Evolutionary conservation across 805 yeast species (phyloP).

Genomic region (Teunomyces kruisii): DNA sequence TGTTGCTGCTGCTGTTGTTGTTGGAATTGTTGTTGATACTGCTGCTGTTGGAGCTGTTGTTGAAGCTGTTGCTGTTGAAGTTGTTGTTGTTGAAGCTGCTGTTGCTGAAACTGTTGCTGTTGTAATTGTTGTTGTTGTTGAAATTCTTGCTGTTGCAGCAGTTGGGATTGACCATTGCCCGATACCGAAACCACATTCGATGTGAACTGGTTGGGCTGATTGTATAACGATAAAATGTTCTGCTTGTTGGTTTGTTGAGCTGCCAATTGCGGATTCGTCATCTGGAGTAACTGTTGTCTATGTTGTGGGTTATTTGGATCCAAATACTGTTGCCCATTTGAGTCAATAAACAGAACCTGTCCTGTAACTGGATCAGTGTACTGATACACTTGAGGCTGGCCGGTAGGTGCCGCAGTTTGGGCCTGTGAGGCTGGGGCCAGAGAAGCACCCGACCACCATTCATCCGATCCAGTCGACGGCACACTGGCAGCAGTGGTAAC

Average conservation of each 20-base stretch:
- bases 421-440: slow-evolving; percentile 1
- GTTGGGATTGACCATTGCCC: slow-evolving; percentile 11
- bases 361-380: slow-evolving; percentile 75
- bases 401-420: slow-evolving; percentile 13
- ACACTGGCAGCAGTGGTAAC: slow-evolving; percentile 17
- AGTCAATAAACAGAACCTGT: slow-evolving; percentile 62
- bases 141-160: slow-evolving; percentile 8
- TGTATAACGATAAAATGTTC: slow-evolving; percentile 41
- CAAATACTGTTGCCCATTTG: slow-evolving; percentile 62
- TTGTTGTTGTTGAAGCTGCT: slow-evolving; percentile 5
- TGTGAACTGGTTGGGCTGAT: slow-evolving; percentile 32
- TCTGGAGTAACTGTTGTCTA: slow-evolving; percentile 35
- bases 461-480: slow-evolving; percentile 14
- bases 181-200: slow-evolving; percentile 28
- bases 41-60: slow-evolving; percentile 11
- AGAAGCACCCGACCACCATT: slow-evolving; percentile 29
- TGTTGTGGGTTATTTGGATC: slow-evolving; percentile 48
- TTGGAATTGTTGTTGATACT: slow-evolving; percentile 10
- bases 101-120: slow-evolving; percentile 7
- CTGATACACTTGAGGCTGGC: slow-evolving; percentile 57
- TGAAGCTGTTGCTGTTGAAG: slow-evolving; percentile 9
- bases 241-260: slow-evolving; percentile 35
- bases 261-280: slow-evolving; percentile 21
- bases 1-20: slow-evolving; percentile 17
- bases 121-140: slow-evolving; percentile 8